Percentiles rank a stretch among this genome's conserved stretches.
phyloP scores from a whole-genome alignment of 345 rosid genomes.

The Xanthoceras sorbifolium region DNA sequence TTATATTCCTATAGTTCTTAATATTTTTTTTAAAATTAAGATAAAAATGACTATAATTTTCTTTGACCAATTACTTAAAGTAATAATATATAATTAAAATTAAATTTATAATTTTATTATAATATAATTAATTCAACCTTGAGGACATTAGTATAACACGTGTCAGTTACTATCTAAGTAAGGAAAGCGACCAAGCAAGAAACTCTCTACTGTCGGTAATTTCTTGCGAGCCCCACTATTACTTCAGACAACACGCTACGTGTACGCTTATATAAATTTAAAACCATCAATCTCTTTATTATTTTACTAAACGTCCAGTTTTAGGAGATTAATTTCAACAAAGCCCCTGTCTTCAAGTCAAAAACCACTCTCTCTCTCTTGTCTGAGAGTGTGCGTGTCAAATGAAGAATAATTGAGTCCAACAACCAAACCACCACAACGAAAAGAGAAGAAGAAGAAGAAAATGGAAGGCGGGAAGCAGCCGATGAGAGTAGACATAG shows the following conservation, averaged over 20 bases:
- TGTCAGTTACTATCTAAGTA: too few relatives aligned
- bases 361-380: neutral
- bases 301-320: neutral
- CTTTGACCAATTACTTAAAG: too few relatives aligned
- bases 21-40: too few relatives aligned
- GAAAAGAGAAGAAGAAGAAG: neutral
- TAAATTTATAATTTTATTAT: too few relatives aligned
- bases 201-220: neutral
- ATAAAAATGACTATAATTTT: too few relatives aligned
- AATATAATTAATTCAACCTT: too few relatives aligned
- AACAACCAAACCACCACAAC: neutral
- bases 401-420: constrained; percentile 1
- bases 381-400: neutral
- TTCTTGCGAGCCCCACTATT: neutral
- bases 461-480: constrained; percentile 11
- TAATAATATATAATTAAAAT: too few relatives aligned
- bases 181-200: neutral
- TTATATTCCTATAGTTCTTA: too few relatives aligned
- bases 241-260: neutral
- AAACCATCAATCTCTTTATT: neutral
- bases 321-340: neutral
- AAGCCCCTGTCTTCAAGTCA: neutral
- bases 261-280: neutral
- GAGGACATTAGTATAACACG: too few relatives aligned
- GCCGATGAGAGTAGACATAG: constrained; percentile 34